Percentiles rank a stretch among this genome's conserved stretches.
Evolutionary conservation across 352 stramenopile genomes (phyloP).

Genomic region (Globisporangium yorkense): DNA sequence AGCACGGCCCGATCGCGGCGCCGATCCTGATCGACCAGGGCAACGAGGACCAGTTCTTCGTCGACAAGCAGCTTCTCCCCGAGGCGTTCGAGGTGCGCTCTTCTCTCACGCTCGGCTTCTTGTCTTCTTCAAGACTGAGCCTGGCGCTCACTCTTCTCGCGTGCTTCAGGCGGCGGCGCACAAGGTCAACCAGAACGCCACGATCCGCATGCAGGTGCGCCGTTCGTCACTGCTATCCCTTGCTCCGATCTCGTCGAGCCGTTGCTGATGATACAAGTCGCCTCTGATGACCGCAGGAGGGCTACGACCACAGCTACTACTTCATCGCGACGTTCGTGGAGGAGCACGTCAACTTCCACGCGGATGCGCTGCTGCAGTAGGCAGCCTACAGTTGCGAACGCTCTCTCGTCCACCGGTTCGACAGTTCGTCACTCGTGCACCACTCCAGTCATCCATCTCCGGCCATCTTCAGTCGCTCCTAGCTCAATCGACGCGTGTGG

Average conservation of each 20-base stretch:
- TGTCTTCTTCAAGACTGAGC: not conserved
- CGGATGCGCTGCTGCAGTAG: constrained; percentile 64
- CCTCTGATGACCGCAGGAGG: constrained; percentile 39
- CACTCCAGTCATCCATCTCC: too few relatives aligned
- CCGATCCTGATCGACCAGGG: constrained; percentile 90
- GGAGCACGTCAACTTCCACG: constrained; percentile 94
- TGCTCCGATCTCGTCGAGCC: not conserved
- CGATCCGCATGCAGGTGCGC: constrained; percentile 62
- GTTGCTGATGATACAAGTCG: not conserved
- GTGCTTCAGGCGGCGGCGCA: constrained; percentile 51
- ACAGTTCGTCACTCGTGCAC: too few relatives aligned
- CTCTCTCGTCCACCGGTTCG: not conserved
- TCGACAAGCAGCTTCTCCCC: constrained; percentile 88
- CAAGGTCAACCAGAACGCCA: constrained; percentile 76
- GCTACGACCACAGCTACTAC: constrained; percentile 98
- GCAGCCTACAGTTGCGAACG: too few relatives aligned
- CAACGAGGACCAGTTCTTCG: constrained; percentile 83
- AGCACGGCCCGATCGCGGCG: constrained; percentile 49
- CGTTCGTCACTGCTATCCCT: not conserved
- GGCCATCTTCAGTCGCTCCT: too few relatives aligned
- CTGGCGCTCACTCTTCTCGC: not conserved
- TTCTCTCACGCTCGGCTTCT: not conserved
- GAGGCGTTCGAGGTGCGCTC: constrained; percentile 76
- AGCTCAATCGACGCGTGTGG: not conserved
- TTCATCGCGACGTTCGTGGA: constrained; percentile 96